Conservation (phyloP, 345 rosid genomes). For the Gossypium anomalum region DNA sequence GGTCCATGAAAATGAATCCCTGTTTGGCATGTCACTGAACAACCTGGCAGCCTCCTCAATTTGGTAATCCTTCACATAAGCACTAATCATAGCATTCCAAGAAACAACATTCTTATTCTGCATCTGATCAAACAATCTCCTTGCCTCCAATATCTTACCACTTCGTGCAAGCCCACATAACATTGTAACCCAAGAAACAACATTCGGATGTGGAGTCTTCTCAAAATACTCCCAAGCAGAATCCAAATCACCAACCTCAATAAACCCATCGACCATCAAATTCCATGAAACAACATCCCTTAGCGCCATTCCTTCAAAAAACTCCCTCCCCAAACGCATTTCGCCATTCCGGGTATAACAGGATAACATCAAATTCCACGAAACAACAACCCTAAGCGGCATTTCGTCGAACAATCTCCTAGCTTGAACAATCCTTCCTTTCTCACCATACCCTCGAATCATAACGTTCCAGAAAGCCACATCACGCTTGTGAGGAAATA, state of each 20-base stretch:
- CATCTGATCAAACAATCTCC: constrained; percentile 50
- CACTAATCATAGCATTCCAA: constrained; percentile 64
- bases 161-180: constrained; percentile 1
- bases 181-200: constrained; percentile 11
- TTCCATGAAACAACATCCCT: constrained; percentile 62
- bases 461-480: constrained; percentile 60
- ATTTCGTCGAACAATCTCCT: constrained; percentile 57
- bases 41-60: constrained; percentile 52
- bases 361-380: constrained; percentile 41
- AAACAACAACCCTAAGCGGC: constrained; percentile 52
- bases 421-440: constrained; percentile 42
- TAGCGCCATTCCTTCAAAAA: constrained; percentile 39
- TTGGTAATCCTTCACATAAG: constrained; percentile 42
- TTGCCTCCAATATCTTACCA: constrained; percentile 15
- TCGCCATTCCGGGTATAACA: constrained; percentile 8
- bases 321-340: constrained; percentile 10
- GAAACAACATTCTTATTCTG: constrained; percentile 40
- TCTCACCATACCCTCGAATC: constrained; percentile 51
- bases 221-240: constrained; percentile 35
- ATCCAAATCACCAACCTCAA: constrained; percentile 28
- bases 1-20: constrained; percentile 33
- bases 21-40: constrained; percentile 45
- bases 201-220: constrained; percentile 4
- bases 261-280: constrained; percentile 31
- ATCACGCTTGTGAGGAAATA: constrained; percentile 44